Base-by-base conservation (phyloP, 768 basidiomycete genomes). In the Boletus eberwhitei region DNA sequence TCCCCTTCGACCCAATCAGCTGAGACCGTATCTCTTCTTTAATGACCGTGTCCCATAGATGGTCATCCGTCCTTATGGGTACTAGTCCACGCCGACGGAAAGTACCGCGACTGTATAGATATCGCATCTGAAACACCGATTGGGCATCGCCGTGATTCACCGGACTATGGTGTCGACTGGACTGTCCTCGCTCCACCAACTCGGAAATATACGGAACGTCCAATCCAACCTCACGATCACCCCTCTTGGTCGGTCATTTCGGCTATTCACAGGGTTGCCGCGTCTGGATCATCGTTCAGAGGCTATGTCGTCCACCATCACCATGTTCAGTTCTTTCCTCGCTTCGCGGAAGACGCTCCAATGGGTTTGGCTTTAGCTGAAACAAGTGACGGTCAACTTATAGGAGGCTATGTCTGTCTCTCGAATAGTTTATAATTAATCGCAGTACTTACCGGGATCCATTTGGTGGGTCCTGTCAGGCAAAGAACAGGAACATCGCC, bases 341-440 rank as follows among this genome's bases (percentile, higher is more conserved):
- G 54, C 52, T 67, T 64, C 55, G 53, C 65, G 65, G 64, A 67
- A 24, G 8, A 29, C 1, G n/a, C 34, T 17, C 36, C 40, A 26
- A 32, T 34, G 11, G 26, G 32, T 12, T 17, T 41, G 13, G 21
- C n/a, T 21, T 31, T 17, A 3, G 8, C 38, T 36, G 41, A 57
- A 8, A 6, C n/a, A 7, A 8, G 35, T 29, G 32, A 17, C 31
- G 13, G 21, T 29, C 39, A 12, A 35, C 16, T 40, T 21, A 24
- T 17, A 19, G 29, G 26, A 35, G 48, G 58, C 54, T 31, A 44
- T 64, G 59, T 36, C 26, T 43, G 24, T 51, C 38, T 8, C 38
- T 45, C 29, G 24, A 26, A 26, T 26, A 2, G 5, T 26, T 26
- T 5, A 26, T 26, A 3, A 26, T 26, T 26, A n/a, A n/a, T n/a